Conservation (phyloP, 371 early-diverging fungal species). For the Syncephalastrum contaminatum region DNA sequence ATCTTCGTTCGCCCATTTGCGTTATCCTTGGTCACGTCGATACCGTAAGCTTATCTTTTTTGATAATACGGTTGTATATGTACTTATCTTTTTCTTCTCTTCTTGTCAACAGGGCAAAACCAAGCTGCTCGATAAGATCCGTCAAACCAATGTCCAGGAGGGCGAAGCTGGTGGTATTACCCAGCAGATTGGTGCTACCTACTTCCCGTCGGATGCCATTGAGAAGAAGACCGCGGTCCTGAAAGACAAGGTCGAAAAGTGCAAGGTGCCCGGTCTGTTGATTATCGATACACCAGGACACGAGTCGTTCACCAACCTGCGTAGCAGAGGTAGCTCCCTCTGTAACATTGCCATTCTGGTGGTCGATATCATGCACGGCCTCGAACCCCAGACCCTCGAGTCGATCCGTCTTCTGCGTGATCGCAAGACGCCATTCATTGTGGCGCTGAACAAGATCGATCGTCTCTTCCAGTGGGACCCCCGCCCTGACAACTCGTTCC, state of each 20-base stretch:
- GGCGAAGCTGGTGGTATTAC: constrained; percentile 99
- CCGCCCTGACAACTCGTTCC: constrained; percentile 81
- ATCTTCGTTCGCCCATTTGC: constrained; percentile 98
- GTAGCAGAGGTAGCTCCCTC: constrained; percentile 98
- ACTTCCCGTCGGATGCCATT: constrained; percentile 97
- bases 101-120: constrained; percentile 68
- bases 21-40: constrained; percentile 99
- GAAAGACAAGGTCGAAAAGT: constrained; percentile 35
- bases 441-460: constrained; percentile 99
- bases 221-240: constrained; percentile 87
- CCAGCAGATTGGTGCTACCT: constrained; percentile 99
- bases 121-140: constrained; percentile 99
- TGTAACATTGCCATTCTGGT: constrained; percentile 99
- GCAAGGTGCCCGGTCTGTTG: constrained; percentile 97
- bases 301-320: constrained; percentile 99
- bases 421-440: constrained; percentile 99
- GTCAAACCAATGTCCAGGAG: constrained; percentile 99
- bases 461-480: constrained; percentile 97
- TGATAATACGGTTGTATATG: neutral
- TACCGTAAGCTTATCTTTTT: constrained; percentile 68
- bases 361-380: constrained; percentile 99
- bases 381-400: constrained; percentile 99
- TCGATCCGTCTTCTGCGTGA: constrained; percentile 93
- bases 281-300: constrained; percentile 99
- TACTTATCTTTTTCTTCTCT: neutral